phyloP scores from a whole-genome alignment of 1,284 basidiomycete species.

The Rhodotorula sp. region DNA sequence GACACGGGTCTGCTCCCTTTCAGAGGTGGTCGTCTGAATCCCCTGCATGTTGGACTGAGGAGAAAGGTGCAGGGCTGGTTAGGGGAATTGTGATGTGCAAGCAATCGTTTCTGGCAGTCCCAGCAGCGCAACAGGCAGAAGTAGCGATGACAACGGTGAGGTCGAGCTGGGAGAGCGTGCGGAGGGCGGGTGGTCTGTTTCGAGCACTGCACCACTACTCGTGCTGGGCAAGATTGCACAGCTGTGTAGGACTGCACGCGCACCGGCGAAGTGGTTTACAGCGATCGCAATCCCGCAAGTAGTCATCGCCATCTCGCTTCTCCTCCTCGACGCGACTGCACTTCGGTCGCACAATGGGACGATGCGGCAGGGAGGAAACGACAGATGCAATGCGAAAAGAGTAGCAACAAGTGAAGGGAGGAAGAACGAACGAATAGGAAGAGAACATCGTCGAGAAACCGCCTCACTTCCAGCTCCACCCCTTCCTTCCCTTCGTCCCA shows the following conservation, averaged over 20 bases:
- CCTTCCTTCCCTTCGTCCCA: slow-evolving; percentile 13
- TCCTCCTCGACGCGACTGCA: not conserved
- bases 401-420: not conserved
- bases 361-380: too few species aligned
- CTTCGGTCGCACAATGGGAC: too few species aligned
- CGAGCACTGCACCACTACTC: too few species aligned
- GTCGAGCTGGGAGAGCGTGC: not conserved
- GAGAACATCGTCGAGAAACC: not conserved
- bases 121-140: not conserved
- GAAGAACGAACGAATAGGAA: not conserved
- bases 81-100: too few species aligned
- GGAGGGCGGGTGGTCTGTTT: not conserved
- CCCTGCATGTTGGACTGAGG: slow-evolving; percentile 1
- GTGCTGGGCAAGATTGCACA: too few species aligned
- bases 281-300: too few species aligned
- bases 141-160: not conserved
- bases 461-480: slow-evolving; percentile 12
- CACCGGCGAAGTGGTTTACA: too few species aligned
- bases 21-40: slow-evolving; percentile 47
- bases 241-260: too few species aligned
- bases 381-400: not conserved
- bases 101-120: not conserved
- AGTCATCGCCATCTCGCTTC: too few species aligned
- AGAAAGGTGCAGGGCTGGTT: not conserved
- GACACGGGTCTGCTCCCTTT: slow-evolving; percentile 90